Base-by-base conservation (phyloP, 163 green algal species). In the Chlorella variabilis region DNA sequence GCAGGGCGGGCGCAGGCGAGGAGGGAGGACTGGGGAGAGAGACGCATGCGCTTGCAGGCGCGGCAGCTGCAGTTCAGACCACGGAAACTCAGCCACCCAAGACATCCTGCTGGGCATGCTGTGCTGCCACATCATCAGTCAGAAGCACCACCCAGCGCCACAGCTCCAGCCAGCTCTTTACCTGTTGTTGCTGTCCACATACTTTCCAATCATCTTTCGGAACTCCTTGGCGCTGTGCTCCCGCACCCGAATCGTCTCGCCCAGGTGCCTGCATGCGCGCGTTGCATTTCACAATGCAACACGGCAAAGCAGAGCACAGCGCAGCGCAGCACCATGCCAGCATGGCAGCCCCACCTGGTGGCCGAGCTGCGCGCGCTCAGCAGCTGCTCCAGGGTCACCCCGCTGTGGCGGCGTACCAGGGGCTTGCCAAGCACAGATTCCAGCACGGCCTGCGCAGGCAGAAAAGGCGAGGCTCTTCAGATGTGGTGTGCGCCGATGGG, bases 111-210 rank as follows among this genome's bases (percentile, higher is more conserved):
- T n/a, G n/a, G n/a, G n/a, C n/a, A n/a, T n/a, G n/a, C n/a, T n/a
- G n/a, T n/a, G n/a, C n/a, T n/a, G n/a, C n/a, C n/a, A n/a, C n/a
- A n/a, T n/a, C n/a, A n/a, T n/a, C n/a, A n/a, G n/a, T n/a, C n/a
- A n/a, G n/a, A n/a, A n/a, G n/a, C n/a, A n/a, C n/a, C n/a, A n/a
- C n/a, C n/a, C n/a, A n/a, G n/a, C n/a, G n/a, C n/a, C n/a, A n/a
- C 31, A n/a, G 42, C 33, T 39, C 5, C 31, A 39, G 61, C 6
- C 61, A n/a, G n/a, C n/a, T n/a, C n/a, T n/a, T n/a, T 29, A 65
- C 69, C 69, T 77, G 45, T 77, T 77, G 45, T 77, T 77, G 45
- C 23, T 42, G 29, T 77, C 69, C 29, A 77, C 69, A 6, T 65
- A 77, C n/a, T 34, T 45, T 1, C 69, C 69, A 65, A 77, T 77